Percentiles rank a stretch among this genome's conserved stretches.
phyloP scores from a whole-genome alignment of 352 stramenopile species.

The Elongisporangium undulatum region DNA sequence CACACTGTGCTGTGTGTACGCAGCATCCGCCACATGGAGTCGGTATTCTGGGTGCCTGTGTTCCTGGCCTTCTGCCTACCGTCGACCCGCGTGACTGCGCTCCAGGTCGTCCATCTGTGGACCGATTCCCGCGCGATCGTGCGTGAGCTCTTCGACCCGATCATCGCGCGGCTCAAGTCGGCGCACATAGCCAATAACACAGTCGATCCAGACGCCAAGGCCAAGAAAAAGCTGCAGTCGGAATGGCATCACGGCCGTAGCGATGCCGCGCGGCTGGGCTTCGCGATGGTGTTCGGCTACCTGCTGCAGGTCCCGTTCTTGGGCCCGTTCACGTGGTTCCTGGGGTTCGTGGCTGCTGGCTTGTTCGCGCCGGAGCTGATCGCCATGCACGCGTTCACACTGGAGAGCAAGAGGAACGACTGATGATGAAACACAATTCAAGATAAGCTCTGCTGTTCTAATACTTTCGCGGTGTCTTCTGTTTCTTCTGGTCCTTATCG shows the following conservation, averaged over 20 bases:
- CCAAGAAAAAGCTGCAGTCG: conserved; percentile 19
- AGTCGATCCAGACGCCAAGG: conserved; percentile 18
- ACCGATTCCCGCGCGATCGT: conserved; percentile 58
- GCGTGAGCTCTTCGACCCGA: conserved; percentile 65
- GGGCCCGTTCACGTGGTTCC: conserved; percentile 67
- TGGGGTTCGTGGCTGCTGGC: conserved; percentile 56
- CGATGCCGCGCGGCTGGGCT: conserved; percentile 63
- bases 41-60: conserved; percentile 51
- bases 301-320: conserved; percentile 56
- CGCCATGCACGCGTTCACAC: conserved; percentile 81
- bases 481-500: neutral
- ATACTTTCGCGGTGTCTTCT: neutral
- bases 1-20: neutral
- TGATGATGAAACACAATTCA: neutral
- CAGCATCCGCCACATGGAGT: conserved; percentile 69
- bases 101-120: conserved; percentile 57
- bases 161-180: conserved; percentile 60
- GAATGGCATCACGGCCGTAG: conserved; percentile 56
- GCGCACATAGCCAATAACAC: conserved; percentile 25
- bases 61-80: conserved; percentile 51
- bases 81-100: conserved; percentile 26
- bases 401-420: conserved; percentile 12
- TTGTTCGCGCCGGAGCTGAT: conserved; percentile 60
- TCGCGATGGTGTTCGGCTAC: conserved; percentile 57
- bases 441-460: neutral